phyloP scores from a whole-genome alignment of 1,284 basidiomycete species.

The Pulveroboletus sp. region DNA sequence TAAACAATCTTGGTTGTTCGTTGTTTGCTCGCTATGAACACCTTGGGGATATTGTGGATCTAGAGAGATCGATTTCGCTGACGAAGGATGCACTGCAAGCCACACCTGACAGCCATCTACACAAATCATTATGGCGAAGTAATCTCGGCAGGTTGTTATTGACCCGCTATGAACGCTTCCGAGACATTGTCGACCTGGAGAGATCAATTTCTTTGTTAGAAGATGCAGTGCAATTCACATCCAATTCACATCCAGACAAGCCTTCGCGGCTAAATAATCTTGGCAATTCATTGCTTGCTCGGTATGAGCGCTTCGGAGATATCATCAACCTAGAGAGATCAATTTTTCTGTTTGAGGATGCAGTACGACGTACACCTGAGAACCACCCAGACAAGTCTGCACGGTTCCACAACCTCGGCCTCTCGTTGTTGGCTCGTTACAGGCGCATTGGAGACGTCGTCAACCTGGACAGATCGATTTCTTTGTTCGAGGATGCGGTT shows the following conservation, averaged over 20 bases:
- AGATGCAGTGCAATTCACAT: not conserved
- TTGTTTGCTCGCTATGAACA: not conserved
- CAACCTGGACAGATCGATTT: not conserved
- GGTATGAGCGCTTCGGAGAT: not conserved
- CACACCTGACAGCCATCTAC: not conserved
- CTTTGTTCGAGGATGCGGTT: not conserved
- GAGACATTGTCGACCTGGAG: not conserved
- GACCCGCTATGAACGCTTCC: not conserved
- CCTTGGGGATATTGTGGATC: not conserved
- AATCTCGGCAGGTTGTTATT: not conserved
- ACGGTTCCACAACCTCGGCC: not conserved
- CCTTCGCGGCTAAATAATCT: not conserved
- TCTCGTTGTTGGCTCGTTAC: not conserved
- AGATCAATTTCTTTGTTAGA: not conserved
- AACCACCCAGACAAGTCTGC: not conserved
- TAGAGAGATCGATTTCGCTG: not conserved
- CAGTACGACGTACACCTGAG: not conserved
- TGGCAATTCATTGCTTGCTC: not conserved
- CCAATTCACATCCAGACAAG: not conserved
- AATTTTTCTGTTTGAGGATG: not conserved
- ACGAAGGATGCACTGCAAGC: not conserved
- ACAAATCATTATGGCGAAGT: not conserved
- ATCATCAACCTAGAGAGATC: not conserved
- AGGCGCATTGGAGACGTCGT: not conserved
- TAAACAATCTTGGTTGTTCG: not conserved